Conservation (phyloP, 1,284 basidiomycete species). For the Fomes fomentarius region DNA sequence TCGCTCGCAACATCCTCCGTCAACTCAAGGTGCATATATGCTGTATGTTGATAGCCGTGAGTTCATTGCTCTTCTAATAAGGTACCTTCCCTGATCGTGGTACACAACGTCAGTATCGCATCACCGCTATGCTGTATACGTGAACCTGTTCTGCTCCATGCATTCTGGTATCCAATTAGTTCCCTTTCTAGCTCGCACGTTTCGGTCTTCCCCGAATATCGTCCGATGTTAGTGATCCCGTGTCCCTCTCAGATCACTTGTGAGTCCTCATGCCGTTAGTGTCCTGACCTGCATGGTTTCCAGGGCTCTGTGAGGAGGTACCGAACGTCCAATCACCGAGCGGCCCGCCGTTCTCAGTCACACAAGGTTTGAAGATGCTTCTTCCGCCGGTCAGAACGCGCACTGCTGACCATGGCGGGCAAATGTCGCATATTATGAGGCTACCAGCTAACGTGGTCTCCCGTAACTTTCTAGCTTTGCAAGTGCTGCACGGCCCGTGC, state of each 20-base stretch:
- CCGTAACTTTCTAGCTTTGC: too few species aligned
- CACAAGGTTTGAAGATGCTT: not conserved
- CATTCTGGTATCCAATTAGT: not conserved
- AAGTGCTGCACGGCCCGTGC: too few species aligned
- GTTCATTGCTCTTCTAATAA: not conserved
- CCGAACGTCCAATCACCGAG: not conserved
- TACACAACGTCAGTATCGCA: not conserved
- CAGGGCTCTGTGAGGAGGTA: not conserved
- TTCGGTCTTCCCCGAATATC: constrained; percentile 3
- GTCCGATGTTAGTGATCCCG: not conserved
- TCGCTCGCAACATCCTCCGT: not conserved
- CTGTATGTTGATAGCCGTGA: constrained; percentile 5
- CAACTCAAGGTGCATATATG: constrained; percentile 9
- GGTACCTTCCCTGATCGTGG: not conserved
- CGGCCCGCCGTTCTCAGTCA: constrained; percentile 4
- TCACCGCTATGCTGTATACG: not conserved
- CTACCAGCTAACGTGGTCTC: too few species aligned
- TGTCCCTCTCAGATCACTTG: not conserved
- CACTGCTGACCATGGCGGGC: constrained; percentile 10
- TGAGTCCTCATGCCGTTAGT: not conserved
- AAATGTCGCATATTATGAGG: constrained; percentile 10
- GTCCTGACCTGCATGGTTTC: not conserved
- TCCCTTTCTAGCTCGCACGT: not conserved
- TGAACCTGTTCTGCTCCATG: not conserved
- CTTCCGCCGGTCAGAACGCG: not conserved